These are phyloP conservation scores for Penicillium palitans DNA, from an alignment of 2,329 filamentous ascomycete species.

Conservation along the genomic window DNA sequence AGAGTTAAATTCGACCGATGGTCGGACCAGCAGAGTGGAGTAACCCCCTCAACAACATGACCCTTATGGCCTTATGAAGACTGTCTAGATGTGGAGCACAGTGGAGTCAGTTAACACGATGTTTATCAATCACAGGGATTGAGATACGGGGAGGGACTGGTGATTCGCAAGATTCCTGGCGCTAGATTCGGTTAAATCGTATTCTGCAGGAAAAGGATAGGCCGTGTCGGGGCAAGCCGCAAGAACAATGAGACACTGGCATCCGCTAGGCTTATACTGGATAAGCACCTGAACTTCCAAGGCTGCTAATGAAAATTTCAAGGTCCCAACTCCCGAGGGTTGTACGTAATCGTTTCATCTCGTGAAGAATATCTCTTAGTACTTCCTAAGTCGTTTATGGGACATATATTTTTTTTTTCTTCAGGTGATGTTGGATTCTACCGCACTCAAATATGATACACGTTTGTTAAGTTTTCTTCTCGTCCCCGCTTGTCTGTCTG, in stretches of 20 bases:
- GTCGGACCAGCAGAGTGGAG: conserved; percentile 4
- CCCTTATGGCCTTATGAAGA: not conserved
- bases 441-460: not conserved
- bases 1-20: not conserved
- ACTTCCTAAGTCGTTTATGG: not conserved
- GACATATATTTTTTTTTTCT: not conserved
- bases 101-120: not conserved
- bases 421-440: not conserved
- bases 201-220: not conserved
- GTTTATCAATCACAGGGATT: not conserved
- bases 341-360: not conserved
- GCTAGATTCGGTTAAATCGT: not conserved
- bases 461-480: not conserved
- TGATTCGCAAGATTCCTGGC: conserved; percentile 2
- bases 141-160: not conserved
- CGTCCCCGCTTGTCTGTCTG: not conserved
- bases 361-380: not conserved
- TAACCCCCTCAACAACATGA: not conserved
- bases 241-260: not conserved
- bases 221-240: not conserved
- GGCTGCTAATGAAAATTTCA: not conserved
- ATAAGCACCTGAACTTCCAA: not conserved
- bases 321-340: not conserved
- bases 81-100: not conserved
- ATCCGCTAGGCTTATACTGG: conserved; percentile 5